Evolutionary conservation across 345 rosid species (phyloP), one percentile per base, ranked within the genome.

Genomic region (Cardiospermum halicacabum): DNA sequence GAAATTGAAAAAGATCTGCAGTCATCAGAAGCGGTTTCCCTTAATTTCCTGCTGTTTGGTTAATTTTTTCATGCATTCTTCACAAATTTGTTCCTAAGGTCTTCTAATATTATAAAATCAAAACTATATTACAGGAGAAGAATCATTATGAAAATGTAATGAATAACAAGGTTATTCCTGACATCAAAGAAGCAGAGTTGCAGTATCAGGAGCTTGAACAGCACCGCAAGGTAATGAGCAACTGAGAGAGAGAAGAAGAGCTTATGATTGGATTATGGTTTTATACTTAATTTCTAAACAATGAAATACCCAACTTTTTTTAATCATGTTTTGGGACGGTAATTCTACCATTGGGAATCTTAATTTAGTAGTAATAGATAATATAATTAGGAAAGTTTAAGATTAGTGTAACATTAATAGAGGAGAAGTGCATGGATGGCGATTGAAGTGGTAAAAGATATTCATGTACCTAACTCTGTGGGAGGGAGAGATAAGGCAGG

Each of bases 101-200:
- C 68, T 64, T 32, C 36, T 40, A 69, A 53, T 34, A 69, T 68
- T 74, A 27, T 45, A 65, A 71, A 72, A 57, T 60, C 18, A 49
- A 58, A 42, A 16, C 73, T 75, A 63, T 69, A 48, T 72, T 67
- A 60, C 85, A 93, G 98, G 89, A 78, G 74, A 85, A 78, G 81
- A 74, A 60, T 15, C 90, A 89, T 77, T 93, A 93, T 70, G 91
- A 88, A 82, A 68, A 76, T 53, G 42, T 90, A 58, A 93, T 93
- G 98, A 67, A 72, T 32, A 79, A 59, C 54, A 90, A 85, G 81
- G 98, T 93, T 74, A 76, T 85, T 47, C 78, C 78, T 64, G 85
- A 75, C 68, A 86, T 93, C 66, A 74, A 85, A 72, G 75, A 42
- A 47, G 91, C 97, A 13, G 94, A 90, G 83, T 77, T 77, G 64